Base-by-base conservation (phyloP, 441 rosid species). In the Gossypium trilobum region DNA sequence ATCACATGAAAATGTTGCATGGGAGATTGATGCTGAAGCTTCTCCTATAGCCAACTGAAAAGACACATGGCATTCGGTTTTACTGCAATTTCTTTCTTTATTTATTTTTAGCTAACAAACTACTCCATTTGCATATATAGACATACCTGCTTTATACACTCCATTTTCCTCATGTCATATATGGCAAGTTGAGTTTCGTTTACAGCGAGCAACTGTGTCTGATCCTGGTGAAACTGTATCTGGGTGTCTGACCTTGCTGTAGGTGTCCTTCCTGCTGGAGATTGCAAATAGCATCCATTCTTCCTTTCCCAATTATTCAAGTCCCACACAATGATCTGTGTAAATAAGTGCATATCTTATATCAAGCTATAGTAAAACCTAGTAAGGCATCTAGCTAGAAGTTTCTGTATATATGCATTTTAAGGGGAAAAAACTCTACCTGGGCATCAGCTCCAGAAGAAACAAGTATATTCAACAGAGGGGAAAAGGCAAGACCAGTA, bases 1-100 rank as follows among this genome's bases (percentile, higher is more conserved):
- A 72, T 89, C 90, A 27, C 91, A 82, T 23, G 94, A 89, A 74
- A 82, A 86, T 19, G 85, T 79, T 29, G 89, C 91, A 69, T 86
- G 80, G 11, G 84, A 59, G 62, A 89, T 78, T 27, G 84, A 79
- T 14, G 85, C 84, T 14, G 75, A 61, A 56, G 70, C 61, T 63
- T 84, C 89, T 36, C 67, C 76, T 6, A 74, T 67, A 16, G 57
- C 61, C 89, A 90, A 85, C 94, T 89, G 78, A 1, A 77, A 70
- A n/a, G 31, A 33, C 73, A 58, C 11, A 64, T 6, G 23, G 44
- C 42, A 36, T 33, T 60, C 23, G 10, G n/a, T 16, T 57, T 31
- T 59, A 27, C 44, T 50, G 42, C 0, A 48, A 23, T 17, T 33
- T 22, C 16, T 44, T 25, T 5, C 19, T 61, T 52, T 31, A 0